Percentiles rank a stretch among this genome's conserved stretches.
Evolutionary conservation across 345 rosid species (phyloP).

Genomic region (Rhizophora apiculata): DNA sequence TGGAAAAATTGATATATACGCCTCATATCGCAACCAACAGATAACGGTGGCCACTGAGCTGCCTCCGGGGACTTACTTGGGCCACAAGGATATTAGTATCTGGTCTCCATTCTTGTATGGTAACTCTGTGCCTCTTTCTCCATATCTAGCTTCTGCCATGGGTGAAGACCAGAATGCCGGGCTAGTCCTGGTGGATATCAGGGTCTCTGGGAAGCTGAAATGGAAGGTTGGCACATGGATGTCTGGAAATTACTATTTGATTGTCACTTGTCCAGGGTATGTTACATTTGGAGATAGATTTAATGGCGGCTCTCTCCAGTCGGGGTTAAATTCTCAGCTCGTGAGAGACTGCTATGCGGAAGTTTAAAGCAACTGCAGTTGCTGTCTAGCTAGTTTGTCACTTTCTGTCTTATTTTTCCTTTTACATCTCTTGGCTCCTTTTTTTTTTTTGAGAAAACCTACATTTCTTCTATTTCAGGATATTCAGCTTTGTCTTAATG

Average conservation of each 20-base stretch:
- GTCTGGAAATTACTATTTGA: slow-evolving; percentile 56
- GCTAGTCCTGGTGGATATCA: slow-evolving; percentile 46
- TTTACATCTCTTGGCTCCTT: too few relatives aligned
- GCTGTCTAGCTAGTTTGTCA: too few relatives aligned
- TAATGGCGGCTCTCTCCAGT: slow-evolving; percentile 19
- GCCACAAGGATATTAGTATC: slow-evolving; percentile 46
- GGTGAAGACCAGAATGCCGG: slow-evolving; percentile 56
- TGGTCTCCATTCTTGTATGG: slow-evolving; percentile 77
- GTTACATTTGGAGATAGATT: slow-evolving; percentile 21
- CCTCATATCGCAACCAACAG: slow-evolving; percentile 70
- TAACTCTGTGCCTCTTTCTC: slow-evolving; percentile 44
- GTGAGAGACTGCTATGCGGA: slow-evolving; percentile 56
- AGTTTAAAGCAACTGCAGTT: slow-evolving; percentile 14
- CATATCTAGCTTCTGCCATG: slow-evolving; percentile 36
- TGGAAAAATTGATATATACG: slow-evolving; percentile 44
- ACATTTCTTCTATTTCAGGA: not conserved
- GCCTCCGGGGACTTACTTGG: slow-evolving; percentile 67
- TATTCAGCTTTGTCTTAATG: too few relatives aligned
- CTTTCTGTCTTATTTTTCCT: too few relatives aligned
- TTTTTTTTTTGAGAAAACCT: not conserved
- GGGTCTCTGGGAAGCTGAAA: slow-evolving; percentile 48
- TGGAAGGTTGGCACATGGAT: slow-evolving; percentile 84
- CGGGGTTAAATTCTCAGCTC: slow-evolving; percentile 50
- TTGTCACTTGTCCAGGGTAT: slow-evolving; percentile 60
- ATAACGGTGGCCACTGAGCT: slow-evolving; percentile 49